These are phyloP conservation scores for Dendrobium officinale DNA, from an alignment of 106 monocot species.

Conservation along the genomic window DNA sequence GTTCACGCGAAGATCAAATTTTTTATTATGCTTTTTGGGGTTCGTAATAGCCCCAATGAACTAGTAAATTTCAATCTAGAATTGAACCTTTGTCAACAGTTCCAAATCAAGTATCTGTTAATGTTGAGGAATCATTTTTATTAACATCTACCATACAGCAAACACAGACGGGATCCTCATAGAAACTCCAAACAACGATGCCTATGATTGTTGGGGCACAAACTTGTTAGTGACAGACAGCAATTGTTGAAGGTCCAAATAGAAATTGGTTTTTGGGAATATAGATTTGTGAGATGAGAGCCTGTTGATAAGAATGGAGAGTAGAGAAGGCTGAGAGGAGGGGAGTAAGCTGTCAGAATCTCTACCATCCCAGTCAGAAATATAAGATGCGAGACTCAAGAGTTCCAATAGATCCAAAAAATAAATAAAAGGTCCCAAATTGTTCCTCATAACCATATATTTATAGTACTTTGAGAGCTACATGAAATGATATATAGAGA, in stretches of 20 bases:
- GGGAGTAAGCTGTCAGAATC: no score
- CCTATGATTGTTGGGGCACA: slow-evolving; percentile 12
- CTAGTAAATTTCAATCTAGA: slow-evolving; percentile 10
- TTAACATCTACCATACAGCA: slow-evolving; percentile 23
- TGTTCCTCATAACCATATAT: no score
- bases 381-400: no score
- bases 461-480: no score
- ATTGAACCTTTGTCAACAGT: slow-evolving; percentile 2
- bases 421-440: no score
- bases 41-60: slow-evolving; percentile 6
- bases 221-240: slow-evolving; percentile 13
- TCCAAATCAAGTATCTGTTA: slow-evolving; percentile 13
- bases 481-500: no score
- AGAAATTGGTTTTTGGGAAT: slow-evolving; percentile 23
- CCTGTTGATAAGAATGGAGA: no score
- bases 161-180: slow-evolving; percentile 22
- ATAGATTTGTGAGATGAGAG: no score
- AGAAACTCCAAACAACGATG: slow-evolving; percentile 23
- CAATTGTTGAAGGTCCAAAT: slow-evolving; percentile 24
- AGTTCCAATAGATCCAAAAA: no score
- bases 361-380: no score
- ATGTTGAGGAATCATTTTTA: slow-evolving; percentile 13
- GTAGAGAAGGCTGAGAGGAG: no score
- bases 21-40: slow-evolving; percentile 12
- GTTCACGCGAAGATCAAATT: slow-evolving; percentile 6